Conservation (phyloP, 2,329 filamentous ascomycete genomes). For the Ascochyta pisi region DNA sequence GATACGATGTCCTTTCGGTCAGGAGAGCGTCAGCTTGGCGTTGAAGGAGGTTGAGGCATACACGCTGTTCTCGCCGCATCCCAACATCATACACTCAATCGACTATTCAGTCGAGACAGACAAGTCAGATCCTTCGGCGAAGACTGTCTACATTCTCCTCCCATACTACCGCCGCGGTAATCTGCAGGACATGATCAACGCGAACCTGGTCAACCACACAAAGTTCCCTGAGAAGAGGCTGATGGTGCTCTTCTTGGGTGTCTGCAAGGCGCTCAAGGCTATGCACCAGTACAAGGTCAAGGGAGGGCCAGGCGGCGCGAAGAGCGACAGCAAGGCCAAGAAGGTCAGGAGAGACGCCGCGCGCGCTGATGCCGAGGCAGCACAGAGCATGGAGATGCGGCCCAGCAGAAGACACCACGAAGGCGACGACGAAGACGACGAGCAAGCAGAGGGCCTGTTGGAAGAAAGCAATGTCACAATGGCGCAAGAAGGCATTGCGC, state of each 20-base stretch:
- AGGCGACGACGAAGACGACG: conserved; percentile 70
- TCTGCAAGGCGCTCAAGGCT: conserved; percentile 83
- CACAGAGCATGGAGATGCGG: conserved; percentile 52
- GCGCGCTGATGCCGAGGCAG: conserved; percentile 59
- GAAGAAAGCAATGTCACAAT: conserved; percentile 75
- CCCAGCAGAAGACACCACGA: conserved; percentile 48
- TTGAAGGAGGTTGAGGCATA: conserved; percentile 98
- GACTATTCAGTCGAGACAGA: conserved; percentile 85
- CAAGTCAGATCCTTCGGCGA: conserved; percentile 70
- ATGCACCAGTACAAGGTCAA: conserved; percentile 89
- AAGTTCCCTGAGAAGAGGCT: conserved; percentile 85
- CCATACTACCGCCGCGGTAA: conserved; percentile 96
- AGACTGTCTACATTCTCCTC: conserved; percentile 95
- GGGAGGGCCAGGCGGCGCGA: conserved; percentile 59
- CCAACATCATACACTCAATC: conserved; percentile 84
- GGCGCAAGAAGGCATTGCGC: conserved; percentile 70
- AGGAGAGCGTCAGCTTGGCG: conserved; percentile 92
- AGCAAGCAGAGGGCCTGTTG: conserved; percentile 84
- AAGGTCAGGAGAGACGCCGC: conserved; percentile 63
- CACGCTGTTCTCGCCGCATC: conserved; percentile 80
- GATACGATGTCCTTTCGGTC: conserved; percentile 96
- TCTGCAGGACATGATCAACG: conserved; percentile 97
- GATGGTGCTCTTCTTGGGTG: conserved; percentile 89
- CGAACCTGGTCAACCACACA: conserved; percentile 94
- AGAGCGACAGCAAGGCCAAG: conserved; percentile 61